These are phyloP conservation scores for Dactylellina parvicollis DNA, from an alignment of 2,329 filamentous ascomycete genomes.

Conservation along the genomic window DNA sequence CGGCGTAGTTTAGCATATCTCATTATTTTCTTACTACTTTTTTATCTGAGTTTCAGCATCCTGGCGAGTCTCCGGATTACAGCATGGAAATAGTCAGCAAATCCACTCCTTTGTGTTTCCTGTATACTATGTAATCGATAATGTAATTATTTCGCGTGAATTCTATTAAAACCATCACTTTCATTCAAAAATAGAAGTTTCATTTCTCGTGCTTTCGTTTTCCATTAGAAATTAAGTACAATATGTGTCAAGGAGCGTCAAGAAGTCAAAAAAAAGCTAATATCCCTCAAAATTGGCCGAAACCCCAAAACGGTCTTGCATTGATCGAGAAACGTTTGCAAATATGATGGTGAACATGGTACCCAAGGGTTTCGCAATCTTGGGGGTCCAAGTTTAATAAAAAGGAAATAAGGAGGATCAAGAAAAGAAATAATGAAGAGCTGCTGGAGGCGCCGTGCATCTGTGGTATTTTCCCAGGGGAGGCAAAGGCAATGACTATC, in stretches of 20 bases:
- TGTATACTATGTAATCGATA: neutral
- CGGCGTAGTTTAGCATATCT: too few species aligned
- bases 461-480: neutral
- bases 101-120: slow-evolving; percentile 4
- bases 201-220: slow-evolving; percentile 2
- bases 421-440: too few species aligned
- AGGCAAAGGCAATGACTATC: too few species aligned
- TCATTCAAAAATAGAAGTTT: neutral
- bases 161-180: neutral
- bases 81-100: neutral
- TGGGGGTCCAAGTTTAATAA: too few species aligned
- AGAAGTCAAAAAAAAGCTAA: slow-evolving; percentile 11
- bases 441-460: too few species aligned
- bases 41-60: slow-evolving; percentile 15
- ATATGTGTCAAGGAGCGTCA: slow-evolving; percentile 25
- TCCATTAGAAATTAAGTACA: slow-evolving; percentile 42
- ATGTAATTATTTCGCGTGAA: neutral
- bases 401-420: too few species aligned
- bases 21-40: slow-evolving; percentile 2
- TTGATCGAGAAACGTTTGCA: too few species aligned
- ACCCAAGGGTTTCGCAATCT: too few species aligned
- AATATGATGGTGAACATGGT: too few species aligned
- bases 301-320: too few species aligned
- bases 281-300: neutral
- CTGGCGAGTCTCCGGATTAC: slow-evolving; percentile 1